Percentiles rank a stretch among this genome's conserved stretches.
Conservation (phyloP, 116 monocot genomes). For the Phalaenopsis hybrid region DNA sequence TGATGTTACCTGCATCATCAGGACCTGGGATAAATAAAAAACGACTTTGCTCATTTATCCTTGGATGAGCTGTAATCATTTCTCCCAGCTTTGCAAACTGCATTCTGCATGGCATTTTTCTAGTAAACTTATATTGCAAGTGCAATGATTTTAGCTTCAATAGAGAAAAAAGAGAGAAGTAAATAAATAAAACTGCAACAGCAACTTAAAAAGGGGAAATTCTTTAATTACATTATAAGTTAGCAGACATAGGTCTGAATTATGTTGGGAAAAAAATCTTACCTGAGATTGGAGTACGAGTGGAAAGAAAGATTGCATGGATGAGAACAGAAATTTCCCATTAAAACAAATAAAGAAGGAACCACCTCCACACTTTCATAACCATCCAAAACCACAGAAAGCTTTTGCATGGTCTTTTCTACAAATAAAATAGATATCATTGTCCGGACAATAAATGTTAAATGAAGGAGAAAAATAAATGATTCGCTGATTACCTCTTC, state of each 20-base stretch:
- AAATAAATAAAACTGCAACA: background rate
- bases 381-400: slow-evolving; percentile 75
- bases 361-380: slow-evolving; percentile 87
- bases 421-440: slow-evolving; percentile 26
- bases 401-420: slow-evolving; percentile 88
- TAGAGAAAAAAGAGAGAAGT: too few species aligned
- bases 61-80: slow-evolving; percentile 66
- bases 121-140: background rate
- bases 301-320: slow-evolving; percentile 90
- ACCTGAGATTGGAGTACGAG: slow-evolving; percentile 82
- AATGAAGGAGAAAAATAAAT: background rate
- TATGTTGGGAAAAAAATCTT: background rate
- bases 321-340: slow-evolving; percentile 93
- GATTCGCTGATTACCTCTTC: slow-evolving; percentile 56
- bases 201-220: background rate
- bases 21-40: slow-evolving; percentile 95
- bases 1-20: slow-evolving; percentile 72
- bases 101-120: slow-evolving; percentile 26
- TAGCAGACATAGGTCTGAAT: background rate
- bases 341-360: slow-evolving; percentile 94
- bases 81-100: slow-evolving; percentile 84
- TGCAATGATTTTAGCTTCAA: background rate
- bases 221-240: too few species aligned
- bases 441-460: slow-evolving; percentile 13
- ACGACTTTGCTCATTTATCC: slow-evolving; percentile 74